Evolutionary conservation across 2,329 filamentous ascomycete species (phyloP), one percentile per base, ranked within the genome.

Genomic region (Xylaria arbuscula): DNA sequence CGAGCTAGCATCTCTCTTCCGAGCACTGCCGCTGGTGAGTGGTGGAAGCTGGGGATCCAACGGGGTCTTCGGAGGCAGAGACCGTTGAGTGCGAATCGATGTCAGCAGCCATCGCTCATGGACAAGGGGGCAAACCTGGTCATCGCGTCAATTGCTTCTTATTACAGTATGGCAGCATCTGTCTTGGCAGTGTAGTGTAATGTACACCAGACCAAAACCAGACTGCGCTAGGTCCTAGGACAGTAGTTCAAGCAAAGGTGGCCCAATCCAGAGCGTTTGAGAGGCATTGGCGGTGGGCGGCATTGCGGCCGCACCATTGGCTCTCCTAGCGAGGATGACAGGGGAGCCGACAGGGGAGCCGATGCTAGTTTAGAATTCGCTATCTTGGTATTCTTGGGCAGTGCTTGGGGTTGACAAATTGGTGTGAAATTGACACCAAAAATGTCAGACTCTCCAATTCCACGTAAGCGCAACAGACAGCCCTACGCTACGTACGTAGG

Each of bases 341-440:
- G 58, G 66, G 54, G 45, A 11, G 9, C 17, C 19, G 32, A 36
- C 38, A 36, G 51, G 64, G 47, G 24, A 42, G 1, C 8, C 48
- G 58, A 62, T 40, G 28, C 24, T 36, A 3, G 38, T 15, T 32
- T 19, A 19, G 22, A 22, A 45, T 10, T 38, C 45, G 19, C n/a
- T 47, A 42, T 62, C 53, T 51, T 55, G 28, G 28, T 28, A 28
- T 28, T 2, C 28, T 28, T 28, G 28, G 28, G 28, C 28, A 28
- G 28, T 28, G 28, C 28, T 28, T 28, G 63, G 63, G 32, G 51
- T 53, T 69, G 67, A 69, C 67, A 69, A 69, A 69, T 69, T n/a
- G 40, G 48, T 60, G 59, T 60, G 59, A 66, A 66, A 50, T 69
- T 69, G 67, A 60, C 54, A 60, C 66, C 67, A 50, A 60, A 34